Percentiles rank a stretch among this genome's conserved stretches.
These are phyloP conservation scores for Elsinoe batatas DNA, from an alignment of 2,329 filamentous ascomycete species.

Conservation along the genomic window DNA sequence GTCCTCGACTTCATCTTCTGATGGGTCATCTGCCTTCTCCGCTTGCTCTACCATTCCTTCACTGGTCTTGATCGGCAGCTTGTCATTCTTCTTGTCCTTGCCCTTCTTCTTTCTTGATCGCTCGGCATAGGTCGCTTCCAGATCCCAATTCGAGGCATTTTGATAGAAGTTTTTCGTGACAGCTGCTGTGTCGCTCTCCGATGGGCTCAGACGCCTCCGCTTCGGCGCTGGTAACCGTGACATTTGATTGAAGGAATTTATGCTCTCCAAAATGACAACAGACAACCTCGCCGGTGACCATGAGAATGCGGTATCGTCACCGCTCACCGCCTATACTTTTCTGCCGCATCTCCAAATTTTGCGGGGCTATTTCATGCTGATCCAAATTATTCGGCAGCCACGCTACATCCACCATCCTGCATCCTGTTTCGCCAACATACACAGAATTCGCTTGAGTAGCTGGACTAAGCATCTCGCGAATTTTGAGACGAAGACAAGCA, in stretches of 20 bases:
- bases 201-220: slow-evolving; percentile 41
- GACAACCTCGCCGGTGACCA: not conserved
- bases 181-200: slow-evolving; percentile 25
- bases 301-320: not conserved
- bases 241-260: slow-evolving; percentile 28
- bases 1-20: slow-evolving; percentile 28
- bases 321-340: slow-evolving; percentile 14
- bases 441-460: no score
- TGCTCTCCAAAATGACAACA: not conserved
- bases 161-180: slow-evolving; percentile 31
- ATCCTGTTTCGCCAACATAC: not conserved
- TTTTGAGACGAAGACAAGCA: no score
- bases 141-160: slow-evolving; percentile 72
- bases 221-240: slow-evolving; percentile 39
- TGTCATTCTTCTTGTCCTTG: slow-evolving; percentile 62
- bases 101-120: slow-evolving; percentile 70
- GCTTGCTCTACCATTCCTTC: slow-evolving; percentile 60
- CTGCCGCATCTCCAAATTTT: slow-evolving; percentile 12
- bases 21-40: slow-evolving; percentile 39
- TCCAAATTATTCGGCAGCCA: not conserved
- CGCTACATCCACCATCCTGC: not conserved
- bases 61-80: slow-evolving; percentile 76
- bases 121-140: slow-evolving; percentile 85
- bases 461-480: no score
- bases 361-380: not conserved